Evolutionary conservation across 2,329 filamentous ascomycete species (phyloP), one percentile per base, ranked within the genome.

Genomic region (Phaeosphaeriaceae sp.): DNA sequence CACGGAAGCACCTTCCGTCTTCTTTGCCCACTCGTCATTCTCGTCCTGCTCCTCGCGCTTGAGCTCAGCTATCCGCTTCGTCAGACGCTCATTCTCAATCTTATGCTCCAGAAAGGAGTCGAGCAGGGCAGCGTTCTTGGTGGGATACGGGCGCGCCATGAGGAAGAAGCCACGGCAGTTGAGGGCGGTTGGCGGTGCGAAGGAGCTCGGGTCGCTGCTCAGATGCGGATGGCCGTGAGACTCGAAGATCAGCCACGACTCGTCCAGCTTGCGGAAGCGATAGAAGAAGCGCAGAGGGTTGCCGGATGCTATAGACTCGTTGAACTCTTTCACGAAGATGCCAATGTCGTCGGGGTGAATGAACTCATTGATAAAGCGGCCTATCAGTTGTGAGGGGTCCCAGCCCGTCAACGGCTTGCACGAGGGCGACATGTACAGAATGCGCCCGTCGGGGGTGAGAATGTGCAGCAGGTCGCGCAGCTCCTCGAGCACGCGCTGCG

Each of bases 71-170:
- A 98, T 97, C 46, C 92, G 88, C 68, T 92, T 91, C 70, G 88
- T 89, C 50, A 98, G 79, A 4, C 94, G 88, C 80, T 97, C 93
- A 71, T 97, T 97, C 77, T 97, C 94, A 55, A 97, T 94, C 79
- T 97, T 97, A 81, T 97, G 94, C 76, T 98, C 94, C 26, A 98
- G 83, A 71, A 97, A 97, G 0, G 93, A 96, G 79, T 98, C 94
- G 21, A 97, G 84, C 11, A 97, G 84, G 3, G 87, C 87, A 1
- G 93, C 90, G 73, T 94, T 97, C 79, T 91, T 94, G 28, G 91
- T 96, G 5, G 93, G 93, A 76, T 97, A 97, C 1, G 92, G 92
- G 21, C 94, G 87, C 9, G 92, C 89, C 89, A 97, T 94, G 83
- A 98, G 91, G 76, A 97, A 97, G 68, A 97, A 92, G 40, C 94